phyloP scores from a whole-genome alignment of 768 basidiomycete genomes.

The Amanita phalloides region DNA sequence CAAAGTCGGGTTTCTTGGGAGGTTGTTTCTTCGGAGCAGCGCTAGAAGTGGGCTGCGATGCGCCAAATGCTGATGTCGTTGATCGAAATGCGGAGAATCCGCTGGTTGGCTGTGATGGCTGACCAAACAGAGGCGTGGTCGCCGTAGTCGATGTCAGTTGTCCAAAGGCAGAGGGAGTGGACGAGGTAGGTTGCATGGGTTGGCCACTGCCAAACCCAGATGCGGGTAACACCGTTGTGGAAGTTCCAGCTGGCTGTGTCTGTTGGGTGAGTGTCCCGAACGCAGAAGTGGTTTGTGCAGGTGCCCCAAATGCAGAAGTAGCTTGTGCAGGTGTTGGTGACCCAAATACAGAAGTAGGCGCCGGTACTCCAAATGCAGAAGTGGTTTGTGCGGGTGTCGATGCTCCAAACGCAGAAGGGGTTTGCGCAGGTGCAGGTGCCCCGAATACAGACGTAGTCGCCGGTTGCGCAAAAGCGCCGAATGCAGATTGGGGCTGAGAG shows the following conservation, averaged over 20 bases:
- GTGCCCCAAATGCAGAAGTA: no score
- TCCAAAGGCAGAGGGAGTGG: conserved; percentile 10
- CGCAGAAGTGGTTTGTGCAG: no score
- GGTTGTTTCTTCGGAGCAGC: neutral
- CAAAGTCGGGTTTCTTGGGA: conserved; percentile 3
- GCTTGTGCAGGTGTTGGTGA: no score
- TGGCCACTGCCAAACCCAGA: conserved; percentile 11
- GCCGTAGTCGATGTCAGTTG: conserved; percentile 2
- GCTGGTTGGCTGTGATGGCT: neutral
- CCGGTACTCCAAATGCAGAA: no score
- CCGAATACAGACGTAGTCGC: conserved; percentile 8
- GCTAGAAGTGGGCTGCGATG: neutral
- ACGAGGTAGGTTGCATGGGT: conserved; percentile 7
- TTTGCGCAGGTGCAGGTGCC: neutral
- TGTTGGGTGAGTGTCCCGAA: neutral
- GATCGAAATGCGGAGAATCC: conserved; percentile 9
- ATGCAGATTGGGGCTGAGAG: conserved; percentile 12
- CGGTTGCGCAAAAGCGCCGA: conserved; percentile 12
- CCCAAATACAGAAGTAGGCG: no score
- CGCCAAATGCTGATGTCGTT: neutral
- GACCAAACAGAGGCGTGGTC: conserved; percentile 1
- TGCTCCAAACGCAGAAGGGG: no score
- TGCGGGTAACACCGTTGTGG: conserved; percentile 6
- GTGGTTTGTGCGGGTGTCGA: no score
- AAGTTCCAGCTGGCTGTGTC: conserved; percentile 15